A percentile compares a stretch with the other conserved stretches of the same genome.
These are phyloP conservation scores for Stemphylium beticola DNA, from an alignment of 2,329 filamentous ascomycete species.

Conservation along the genomic window DNA sequence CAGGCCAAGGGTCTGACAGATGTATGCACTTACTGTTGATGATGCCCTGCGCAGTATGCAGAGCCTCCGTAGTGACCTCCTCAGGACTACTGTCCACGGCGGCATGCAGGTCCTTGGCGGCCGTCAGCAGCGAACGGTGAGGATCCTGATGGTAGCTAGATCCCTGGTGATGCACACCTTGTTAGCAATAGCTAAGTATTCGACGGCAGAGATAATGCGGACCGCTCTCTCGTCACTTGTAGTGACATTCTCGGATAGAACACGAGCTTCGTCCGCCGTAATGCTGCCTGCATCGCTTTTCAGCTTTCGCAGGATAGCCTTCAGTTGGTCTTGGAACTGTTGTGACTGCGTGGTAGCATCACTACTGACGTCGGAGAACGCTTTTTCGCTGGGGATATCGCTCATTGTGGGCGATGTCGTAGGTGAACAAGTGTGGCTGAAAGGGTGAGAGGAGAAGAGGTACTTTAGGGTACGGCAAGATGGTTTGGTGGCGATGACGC, in stretches of 20 bases:
- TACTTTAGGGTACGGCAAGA: not conserved
- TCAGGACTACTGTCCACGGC: constrained; percentile 32
- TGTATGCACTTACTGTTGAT: constrained; percentile 36
- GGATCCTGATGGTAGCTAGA: constrained; percentile 17
- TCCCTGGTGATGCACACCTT: constrained; percentile 24
- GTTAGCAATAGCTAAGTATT: constrained; percentile 33
- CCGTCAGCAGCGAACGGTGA: constrained; percentile 28
- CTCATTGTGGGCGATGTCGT: constrained; percentile 7
- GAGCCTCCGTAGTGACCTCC: constrained; percentile 34
- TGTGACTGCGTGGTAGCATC: constrained; percentile 1
- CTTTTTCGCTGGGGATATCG: constrained; percentile 4
- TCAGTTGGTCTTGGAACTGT: constrained; percentile 5
- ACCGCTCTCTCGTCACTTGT: constrained; percentile 29
- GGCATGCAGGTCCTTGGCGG: constrained; percentile 37
- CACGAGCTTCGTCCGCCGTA: constrained; percentile 40
- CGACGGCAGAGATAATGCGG: constrained; percentile 39
- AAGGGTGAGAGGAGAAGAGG: not conserved
- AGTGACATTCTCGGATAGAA: constrained; percentile 36
- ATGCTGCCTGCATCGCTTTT: constrained; percentile 32
- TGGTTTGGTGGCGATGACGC: constrained; percentile 5
- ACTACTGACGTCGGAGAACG: not conserved
- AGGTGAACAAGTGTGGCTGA: not conserved
- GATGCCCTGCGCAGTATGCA: constrained; percentile 33
- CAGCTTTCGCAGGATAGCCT: constrained; percentile 26
- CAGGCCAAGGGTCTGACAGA: not conserved